Evolutionary conservation across 2,329 filamentous ascomycete genomes (phyloP).

Genomic region (Stemphylium beticola): DNA sequence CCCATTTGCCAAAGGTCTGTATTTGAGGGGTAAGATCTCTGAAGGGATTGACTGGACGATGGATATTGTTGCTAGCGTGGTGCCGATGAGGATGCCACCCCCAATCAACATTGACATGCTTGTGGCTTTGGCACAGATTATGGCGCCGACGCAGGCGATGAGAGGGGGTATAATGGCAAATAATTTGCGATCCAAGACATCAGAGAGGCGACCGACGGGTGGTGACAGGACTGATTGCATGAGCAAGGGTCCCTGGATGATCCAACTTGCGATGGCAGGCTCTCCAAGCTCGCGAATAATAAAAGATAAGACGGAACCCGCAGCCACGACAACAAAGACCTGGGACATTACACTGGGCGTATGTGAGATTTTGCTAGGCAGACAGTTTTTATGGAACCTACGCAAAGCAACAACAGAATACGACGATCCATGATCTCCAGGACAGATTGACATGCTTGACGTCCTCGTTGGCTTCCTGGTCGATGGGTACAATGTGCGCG

Average conservation of each 20-base stretch:
- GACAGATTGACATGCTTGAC: constrained; percentile 55
- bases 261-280: constrained; percentile 59
- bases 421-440: constrained; percentile 62
- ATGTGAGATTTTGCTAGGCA: constrained; percentile 14
- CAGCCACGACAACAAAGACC: constrained; percentile 62
- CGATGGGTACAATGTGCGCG: constrained; percentile 32
- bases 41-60: constrained; percentile 64
- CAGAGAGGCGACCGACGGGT: constrained; percentile 62
- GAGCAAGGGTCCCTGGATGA: constrained; percentile 63
- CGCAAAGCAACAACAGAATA: constrained; percentile 59
- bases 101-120: constrained; percentile 64
- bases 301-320: constrained; percentile 63
- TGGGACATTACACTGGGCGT: constrained; percentile 56
- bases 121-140: constrained; percentile 62
- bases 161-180: constrained; percentile 60
- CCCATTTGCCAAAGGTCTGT: constrained; percentile 62
- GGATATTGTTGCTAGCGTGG: constrained; percentile 60
- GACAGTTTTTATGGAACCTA: constrained; percentile 18
- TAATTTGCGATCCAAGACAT: constrained; percentile 63
- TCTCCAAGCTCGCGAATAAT: constrained; percentile 62
- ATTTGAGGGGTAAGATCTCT: constrained; percentile 64
- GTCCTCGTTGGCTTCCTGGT: constrained; percentile 38
- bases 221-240: constrained; percentile 65
- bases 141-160: constrained; percentile 60
- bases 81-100: constrained; percentile 64